Evolutionary conservation across 257 asterid species (phyloP), one percentile per base, ranked within the genome.

Genomic region (Dorcoceras hygrometricum): DNA sequence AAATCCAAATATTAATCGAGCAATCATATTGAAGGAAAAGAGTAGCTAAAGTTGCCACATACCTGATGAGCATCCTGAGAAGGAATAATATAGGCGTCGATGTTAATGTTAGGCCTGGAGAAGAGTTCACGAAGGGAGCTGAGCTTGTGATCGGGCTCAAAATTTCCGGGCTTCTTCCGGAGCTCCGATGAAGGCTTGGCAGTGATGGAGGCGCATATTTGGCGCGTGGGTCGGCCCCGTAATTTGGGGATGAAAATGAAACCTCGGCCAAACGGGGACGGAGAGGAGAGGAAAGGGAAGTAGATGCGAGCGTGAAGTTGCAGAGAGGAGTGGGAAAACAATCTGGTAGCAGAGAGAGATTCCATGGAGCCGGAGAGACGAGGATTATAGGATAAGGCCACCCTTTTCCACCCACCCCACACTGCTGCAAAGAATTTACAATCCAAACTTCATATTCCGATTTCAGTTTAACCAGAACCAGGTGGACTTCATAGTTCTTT

Each of bases 11-110:
- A n/a, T n/a, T n/a, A n/a, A n/a, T n/a, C n/a, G n/a, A n/a, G n/a
- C n/a, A n/a, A n/a, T n/a, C n/a, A n/a, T n/a, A n/a, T n/a, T n/a
- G n/a, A n/a, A n/a, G 4, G 29, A 26, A 26, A 26, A 26, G 4
- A 26, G 36, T 56, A 23, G 8, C n/a, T 25, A 26, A 46, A 26
- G 36, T 56, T 12, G 8, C n/a, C 16, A 26, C 27, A 27, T 63
- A 90, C 99, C 87, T 93, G 99, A 77, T 93, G 99, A 71, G 99
- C 97, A 34, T 93, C 99, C 74, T 90, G 97, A 9, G 99, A 93
- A 78, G 99, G 97, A 71, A 93, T 83, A 51, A 93, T 88, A 69
- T 93, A 93, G 61, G 99, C 99, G 67, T 93, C 99, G 26, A 93
- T 75, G 56, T 80, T 81, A 34, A 90, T 57, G 59, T 72, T 82